Evolutionary conservation across 108 stramenopile species (phyloP).

Genomic region (Tribonema minus): DNA sequence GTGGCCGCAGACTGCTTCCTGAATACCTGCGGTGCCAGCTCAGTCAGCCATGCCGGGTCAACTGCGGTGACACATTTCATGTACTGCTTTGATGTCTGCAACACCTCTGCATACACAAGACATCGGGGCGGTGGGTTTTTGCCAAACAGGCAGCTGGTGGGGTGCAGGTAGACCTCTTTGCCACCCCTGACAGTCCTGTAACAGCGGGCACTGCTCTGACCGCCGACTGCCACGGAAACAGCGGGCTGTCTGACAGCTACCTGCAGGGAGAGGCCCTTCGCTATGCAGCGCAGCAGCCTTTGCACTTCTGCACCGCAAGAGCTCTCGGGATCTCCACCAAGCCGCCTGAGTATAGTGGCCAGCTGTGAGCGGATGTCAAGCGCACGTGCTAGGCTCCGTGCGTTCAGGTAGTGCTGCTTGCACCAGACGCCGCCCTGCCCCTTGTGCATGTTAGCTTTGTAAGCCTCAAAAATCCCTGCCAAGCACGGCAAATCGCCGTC

Average conservation of each 20-base stretch:
- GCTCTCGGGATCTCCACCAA: conserved; percentile 11
- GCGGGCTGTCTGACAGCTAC: conserved; percentile 43
- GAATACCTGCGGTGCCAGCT: not conserved
- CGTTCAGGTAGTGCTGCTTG: conserved; percentile 42
- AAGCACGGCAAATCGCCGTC: not conserved
- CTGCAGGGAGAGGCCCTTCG: conserved; percentile 46
- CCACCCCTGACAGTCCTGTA: not conserved
- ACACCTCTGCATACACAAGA: not conserved
- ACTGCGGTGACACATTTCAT: not conserved
- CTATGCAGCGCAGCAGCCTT: conserved; percentile 49
- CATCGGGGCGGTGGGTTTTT: not conserved
- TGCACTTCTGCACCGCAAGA: conserved; percentile 45
- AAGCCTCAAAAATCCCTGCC: not conserved
- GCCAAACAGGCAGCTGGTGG: not conserved
- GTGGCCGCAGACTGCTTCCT: not conserved
- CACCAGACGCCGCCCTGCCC: conserved; percentile 35
- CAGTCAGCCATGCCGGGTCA: not conserved
- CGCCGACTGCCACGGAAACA: not conserved
- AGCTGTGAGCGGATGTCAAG: conserved; percentile 45
- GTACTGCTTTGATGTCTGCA: not conserved
- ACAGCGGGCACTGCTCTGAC: not conserved
- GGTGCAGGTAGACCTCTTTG: not conserved
- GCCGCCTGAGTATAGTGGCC: not conserved
- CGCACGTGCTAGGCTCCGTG: conserved; percentile 34
- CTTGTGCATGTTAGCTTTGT: not conserved